Evolutionary conservation across 768 basidiomycete genomes (phyloP), one percentile per base, ranked within the genome.

Genomic region (Clathrus columnatus): DNA sequence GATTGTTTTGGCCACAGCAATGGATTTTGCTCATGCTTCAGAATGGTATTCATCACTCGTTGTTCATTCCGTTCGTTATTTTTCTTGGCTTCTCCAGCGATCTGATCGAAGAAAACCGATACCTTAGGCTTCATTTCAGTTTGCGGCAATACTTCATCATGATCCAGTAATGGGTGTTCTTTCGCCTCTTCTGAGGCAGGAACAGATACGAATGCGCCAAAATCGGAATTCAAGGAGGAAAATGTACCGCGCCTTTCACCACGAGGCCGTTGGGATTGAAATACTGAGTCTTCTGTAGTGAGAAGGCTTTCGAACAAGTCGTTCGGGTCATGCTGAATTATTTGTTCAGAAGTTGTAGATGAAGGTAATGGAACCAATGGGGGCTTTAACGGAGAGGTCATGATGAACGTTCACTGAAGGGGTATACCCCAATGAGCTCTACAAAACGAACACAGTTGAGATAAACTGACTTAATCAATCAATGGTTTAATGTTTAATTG

Each of bases 21-120:
- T 1, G 85, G 85, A 64, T 88, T 85, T 50, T 85, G 82, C 66
- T 87, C 78, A 57, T 84, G 79, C 57, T 74, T 61, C 32, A 87
- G 64, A 30, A 88, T 65, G 63, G 89, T 85, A 45, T 84, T 78
- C 48, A 88, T 69, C 5, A 87, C 69, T 21, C 68, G 73, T 54
- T 73, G 74, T 57, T 78, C 72, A 49, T 75, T 81, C 36, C 70
- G 72, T 50, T 80, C 78, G 0, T 77, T 73, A 8, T 81, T 76
- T 0, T 69, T 68, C 62, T 74, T 82, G 10, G 85, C 83, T 29
- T 74, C 74, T 48, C 78, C 71, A 2, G 76, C 75, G 54, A 87
- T 84, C 46, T 72, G 70, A 55, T 80, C 81, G 63, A 86, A 84
- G 65, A 85, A 87, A 29, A 64, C 68, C 6, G 64, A 61, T 16